phyloP scores from a whole-genome alignment of 2,329 filamentous ascomycete species.

The Lachnellula cervina region DNA sequence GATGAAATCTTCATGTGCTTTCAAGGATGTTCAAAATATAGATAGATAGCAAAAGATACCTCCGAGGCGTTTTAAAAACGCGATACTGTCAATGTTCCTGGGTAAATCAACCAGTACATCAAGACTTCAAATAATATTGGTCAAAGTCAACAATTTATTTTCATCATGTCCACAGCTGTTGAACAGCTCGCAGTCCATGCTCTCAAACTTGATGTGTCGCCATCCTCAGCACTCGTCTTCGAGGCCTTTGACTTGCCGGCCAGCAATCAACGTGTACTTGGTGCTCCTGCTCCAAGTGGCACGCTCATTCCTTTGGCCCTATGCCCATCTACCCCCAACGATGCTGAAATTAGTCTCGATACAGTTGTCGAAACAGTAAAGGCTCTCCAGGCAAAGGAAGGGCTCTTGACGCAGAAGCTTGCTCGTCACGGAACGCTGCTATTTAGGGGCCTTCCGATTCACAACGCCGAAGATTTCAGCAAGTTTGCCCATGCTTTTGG shows the following conservation, averaged over 20 bases:
- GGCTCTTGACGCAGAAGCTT: slow-evolving; percentile 37
- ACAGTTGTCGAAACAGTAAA: slow-evolving; percentile 30
- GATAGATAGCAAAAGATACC: no score
- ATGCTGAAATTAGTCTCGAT: neutral
- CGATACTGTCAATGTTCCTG: no score
- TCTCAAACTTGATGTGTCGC: neutral
- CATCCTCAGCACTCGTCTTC: neutral
- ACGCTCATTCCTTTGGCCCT: neutral
- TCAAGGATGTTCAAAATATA: no score
- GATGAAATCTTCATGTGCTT: no score
- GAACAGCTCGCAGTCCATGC: neutral
- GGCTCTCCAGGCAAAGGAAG: slow-evolving; percentile 32
- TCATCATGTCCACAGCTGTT: neutral
- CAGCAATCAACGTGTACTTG: neutral
- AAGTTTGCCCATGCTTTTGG: slow-evolving; percentile 46
- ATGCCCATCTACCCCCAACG: neutral
- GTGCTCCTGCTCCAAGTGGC: neutral
- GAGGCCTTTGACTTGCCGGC: neutral
- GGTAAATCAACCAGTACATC: no score
- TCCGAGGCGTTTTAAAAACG: no score
- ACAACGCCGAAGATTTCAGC: slow-evolving; percentile 42
- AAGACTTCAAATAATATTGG: no score
- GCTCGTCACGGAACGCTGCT: slow-evolving; percentile 42
- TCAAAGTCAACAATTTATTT: neutral
- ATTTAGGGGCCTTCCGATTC: slow-evolving; percentile 43